These are phyloP conservation scores for Saccharomyces hybrid DNA, from an alignment of 1,139 yeast species.

Conservation along the genomic window DNA sequence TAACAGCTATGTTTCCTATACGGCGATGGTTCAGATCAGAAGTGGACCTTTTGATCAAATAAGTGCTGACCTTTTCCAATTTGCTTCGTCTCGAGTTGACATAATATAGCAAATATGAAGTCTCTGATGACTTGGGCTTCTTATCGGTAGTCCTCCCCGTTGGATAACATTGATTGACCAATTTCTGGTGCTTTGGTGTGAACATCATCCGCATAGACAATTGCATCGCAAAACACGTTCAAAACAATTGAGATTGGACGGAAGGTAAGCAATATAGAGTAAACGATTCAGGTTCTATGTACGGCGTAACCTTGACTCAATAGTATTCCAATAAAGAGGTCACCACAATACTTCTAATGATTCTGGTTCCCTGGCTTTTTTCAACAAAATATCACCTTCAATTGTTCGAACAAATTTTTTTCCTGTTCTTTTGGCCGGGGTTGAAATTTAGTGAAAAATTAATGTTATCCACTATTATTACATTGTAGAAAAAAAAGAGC, in stretches of 20 bases:
- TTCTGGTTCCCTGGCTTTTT: background rate
- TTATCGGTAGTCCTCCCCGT: conserved; percentile 79
- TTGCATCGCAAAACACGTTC: background rate
- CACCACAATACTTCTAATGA: background rate
- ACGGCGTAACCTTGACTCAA: background rate
- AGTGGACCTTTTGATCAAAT: conserved; percentile 54
- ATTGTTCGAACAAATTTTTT: background rate
- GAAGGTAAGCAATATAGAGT: background rate
- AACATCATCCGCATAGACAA: conserved; percentile 33
- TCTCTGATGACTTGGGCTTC: conserved; percentile 85
- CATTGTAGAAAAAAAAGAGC: background rate
- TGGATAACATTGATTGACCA: conserved; percentile 89
- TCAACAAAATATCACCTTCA: background rate
- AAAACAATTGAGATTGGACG: background rate
- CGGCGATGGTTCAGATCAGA: conserved; percentile 56
- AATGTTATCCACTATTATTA: background rate
- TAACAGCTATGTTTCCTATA: conserved; percentile 76
- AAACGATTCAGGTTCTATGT: background rate
- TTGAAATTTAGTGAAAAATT: background rate
- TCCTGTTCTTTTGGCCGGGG: background rate
- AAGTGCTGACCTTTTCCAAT: conserved; percentile 74
- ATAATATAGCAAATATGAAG: conserved; percentile 79
- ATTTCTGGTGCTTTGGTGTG: conserved; percentile 79
- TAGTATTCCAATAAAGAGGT: background rate
- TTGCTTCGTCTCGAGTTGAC: conserved; percentile 89